Conservation (phyloP, 495 filamentous ascomycete genomes). For the Lentithecium fluviatile region DNA sequence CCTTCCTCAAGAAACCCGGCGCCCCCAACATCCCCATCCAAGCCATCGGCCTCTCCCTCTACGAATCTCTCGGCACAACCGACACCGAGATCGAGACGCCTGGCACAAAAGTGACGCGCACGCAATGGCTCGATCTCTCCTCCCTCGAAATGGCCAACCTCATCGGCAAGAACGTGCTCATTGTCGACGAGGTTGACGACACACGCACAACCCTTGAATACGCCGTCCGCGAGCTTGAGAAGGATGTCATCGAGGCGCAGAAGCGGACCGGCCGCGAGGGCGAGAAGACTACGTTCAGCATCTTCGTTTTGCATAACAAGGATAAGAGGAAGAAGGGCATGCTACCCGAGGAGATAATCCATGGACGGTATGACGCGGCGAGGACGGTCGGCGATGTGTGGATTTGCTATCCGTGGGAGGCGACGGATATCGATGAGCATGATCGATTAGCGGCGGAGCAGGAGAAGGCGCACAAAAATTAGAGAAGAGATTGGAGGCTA, state of each 20-base stretch:
- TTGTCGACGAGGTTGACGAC: conserved; percentile 98
- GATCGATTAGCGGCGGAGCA: conserved; percentile 61
- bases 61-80: conserved; percentile 67
- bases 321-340: conserved; percentile 90
- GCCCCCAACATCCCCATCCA: conserved; percentile 97
- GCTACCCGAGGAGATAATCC: conserved; percentile 77
- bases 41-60: conserved; percentile 95
- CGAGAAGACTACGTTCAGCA: conserved; percentile 78
- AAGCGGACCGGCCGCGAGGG: conserved; percentile 62
- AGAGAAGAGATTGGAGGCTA: no score
- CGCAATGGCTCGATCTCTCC: conserved; percentile 94
- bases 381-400: conserved; percentile 87
- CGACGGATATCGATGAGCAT: conserved; percentile 91
- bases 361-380: conserved; percentile 79
- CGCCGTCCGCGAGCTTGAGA: conserved; percentile 90
- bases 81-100: conserved; percentile 59
- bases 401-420: conserved; percentile 99
- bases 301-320: conserved; percentile 97
- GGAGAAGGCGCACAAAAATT: neutral
- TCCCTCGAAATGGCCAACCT: conserved; percentile 87
- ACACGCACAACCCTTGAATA: conserved; percentile 96
- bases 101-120: conserved; percentile 93
- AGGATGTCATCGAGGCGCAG: conserved; percentile 85
- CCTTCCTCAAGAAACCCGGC: conserved; percentile 89
- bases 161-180: conserved; percentile 94